A percentile compares a stretch with the other conserved stretches of the same genome.
phyloP scores from a whole-genome alignment of 768 basidiomycete genomes.

The Lactarius deliciosus region DNA sequence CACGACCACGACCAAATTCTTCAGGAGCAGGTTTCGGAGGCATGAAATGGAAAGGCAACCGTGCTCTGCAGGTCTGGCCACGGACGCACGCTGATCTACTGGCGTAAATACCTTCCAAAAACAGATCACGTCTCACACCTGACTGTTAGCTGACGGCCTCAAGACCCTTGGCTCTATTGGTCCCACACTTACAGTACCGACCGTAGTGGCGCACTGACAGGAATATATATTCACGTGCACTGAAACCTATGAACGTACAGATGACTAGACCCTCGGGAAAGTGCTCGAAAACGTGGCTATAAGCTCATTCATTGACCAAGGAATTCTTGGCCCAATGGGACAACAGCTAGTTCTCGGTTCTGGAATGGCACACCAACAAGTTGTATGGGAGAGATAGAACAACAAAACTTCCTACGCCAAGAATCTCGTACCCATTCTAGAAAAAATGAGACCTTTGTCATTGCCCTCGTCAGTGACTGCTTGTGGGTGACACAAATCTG shows the following conservation, averaged over 20 bases:
- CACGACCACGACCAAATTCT: background rate
- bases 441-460: background rate
- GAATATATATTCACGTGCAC: too few species aligned
- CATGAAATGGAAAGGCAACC: slow-evolving; percentile 14
- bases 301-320: too few species aligned
- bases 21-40: slow-evolving; percentile 23
- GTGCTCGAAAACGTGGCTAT: slow-evolving; percentile 61
- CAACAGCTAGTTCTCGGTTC: slow-evolving; percentile 53
- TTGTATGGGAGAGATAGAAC: slow-evolving; percentile 9
- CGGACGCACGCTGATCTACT: too few species aligned
- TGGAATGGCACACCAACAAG: slow-evolving; percentile 33
- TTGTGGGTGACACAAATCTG: slow-evolving; percentile 48
- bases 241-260: slow-evolving; percentile 36
- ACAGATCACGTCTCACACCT: too few species aligned
- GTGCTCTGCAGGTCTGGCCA: background rate
- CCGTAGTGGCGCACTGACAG: too few species aligned
- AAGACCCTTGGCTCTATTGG: too few species aligned
- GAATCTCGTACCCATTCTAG: slow-evolving; percentile 70
- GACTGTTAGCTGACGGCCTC: too few species aligned
- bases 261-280: slow-evolving; percentile 75
- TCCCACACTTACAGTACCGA: too few species aligned
- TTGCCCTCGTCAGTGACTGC: background rate
- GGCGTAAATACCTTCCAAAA: too few species aligned
- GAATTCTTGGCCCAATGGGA: slow-evolving; percentile 58
- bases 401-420: slow-evolving; percentile 45